phyloP scores from a whole-genome alignment of 495 filamentous ascomycete genomes.

The Tirmania nivea region DNA sequence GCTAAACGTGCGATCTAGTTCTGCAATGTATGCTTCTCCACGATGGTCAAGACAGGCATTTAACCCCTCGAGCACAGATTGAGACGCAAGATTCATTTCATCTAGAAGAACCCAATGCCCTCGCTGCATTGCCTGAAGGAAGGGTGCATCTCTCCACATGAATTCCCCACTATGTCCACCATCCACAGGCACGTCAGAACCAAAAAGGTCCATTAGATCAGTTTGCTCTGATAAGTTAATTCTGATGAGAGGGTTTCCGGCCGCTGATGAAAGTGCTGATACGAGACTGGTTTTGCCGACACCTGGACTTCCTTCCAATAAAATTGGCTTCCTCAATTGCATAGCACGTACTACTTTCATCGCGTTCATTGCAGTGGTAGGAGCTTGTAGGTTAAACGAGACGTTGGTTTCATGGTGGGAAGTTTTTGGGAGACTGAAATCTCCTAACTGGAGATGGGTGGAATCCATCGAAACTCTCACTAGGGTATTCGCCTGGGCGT shows the following conservation, averaged over 20 bases:
- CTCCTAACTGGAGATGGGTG: conserved; percentile 38
- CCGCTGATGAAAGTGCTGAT: conserved; percentile 53
- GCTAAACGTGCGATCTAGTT: conserved; percentile 80
- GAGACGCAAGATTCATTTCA: conserved; percentile 97
- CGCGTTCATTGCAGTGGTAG: conserved; percentile 70
- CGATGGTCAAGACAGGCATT: conserved; percentile 96
- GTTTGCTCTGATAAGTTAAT: conserved; percentile 98
- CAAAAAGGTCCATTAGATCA: conserved; percentile 91
- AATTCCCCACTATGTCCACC: conserved; percentile 73
- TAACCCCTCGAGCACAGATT: conserved; percentile 87
- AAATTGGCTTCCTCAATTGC: conserved; percentile 68
- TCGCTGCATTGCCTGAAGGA: conserved; percentile 83
- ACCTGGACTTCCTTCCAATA: conserved; percentile 87
- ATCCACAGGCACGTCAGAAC: conserved; percentile 87
- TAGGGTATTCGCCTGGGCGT: neutral
- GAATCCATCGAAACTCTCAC: conserved; percentile 27
- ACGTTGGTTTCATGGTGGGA: conserved; percentile 9
- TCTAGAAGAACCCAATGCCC: conserved; percentile 93
- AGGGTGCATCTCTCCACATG: conserved; percentile 85
- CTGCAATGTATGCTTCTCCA: conserved; percentile 85
- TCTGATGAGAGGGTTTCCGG: conserved; percentile 60
- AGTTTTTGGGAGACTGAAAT: conserved; percentile 42
- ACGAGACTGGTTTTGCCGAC: conserved; percentile 94
- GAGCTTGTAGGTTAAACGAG: conserved; percentile 60
- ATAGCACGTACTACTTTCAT: conserved; percentile 82